phyloP scores from a whole-genome alignment of 352 stramenopile genomes.

The Hyaloperonospora brassicae region DNA sequence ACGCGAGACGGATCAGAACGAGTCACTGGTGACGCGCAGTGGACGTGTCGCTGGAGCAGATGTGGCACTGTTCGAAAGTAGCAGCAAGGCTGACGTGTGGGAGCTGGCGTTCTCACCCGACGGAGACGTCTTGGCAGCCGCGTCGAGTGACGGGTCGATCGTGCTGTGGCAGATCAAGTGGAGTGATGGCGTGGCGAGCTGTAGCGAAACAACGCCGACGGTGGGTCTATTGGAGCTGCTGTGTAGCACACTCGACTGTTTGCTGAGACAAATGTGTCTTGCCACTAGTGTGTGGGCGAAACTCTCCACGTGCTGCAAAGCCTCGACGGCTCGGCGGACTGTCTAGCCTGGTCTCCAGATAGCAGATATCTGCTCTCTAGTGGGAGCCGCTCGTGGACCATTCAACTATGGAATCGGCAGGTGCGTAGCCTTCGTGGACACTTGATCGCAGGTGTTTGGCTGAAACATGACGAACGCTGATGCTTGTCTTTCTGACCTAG shows the following conservation, averaged over 20 bases:
- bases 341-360: slow-evolving; percentile 61
- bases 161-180: slow-evolving; percentile 60
- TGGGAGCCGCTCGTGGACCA: slow-evolving; percentile 42
- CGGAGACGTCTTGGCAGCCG: slow-evolving; percentile 66
- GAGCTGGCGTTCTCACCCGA: slow-evolving; percentile 75
- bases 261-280: too few relatives aligned
- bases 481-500: slow-evolving; percentile 16
- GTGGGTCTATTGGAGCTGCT: slow-evolving; percentile 7
- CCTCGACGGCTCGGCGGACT: slow-evolving; percentile 40
- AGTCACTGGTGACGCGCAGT: slow-evolving; percentile 6
- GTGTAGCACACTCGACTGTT: too few relatives aligned
- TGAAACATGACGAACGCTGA: background rate
- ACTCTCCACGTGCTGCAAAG: slow-evolving; percentile 37
- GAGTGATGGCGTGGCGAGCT: slow-evolving; percentile 3
- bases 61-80: slow-evolving; percentile 33
- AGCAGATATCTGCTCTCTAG: slow-evolving; percentile 46
- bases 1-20: slow-evolving; percentile 18
- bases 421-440: slow-evolving; percentile 22
- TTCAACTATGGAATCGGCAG: slow-evolving; percentile 57
- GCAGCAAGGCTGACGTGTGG: slow-evolving; percentile 42
- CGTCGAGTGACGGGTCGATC: slow-evolving; percentile 66
- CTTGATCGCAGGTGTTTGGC: background rate
- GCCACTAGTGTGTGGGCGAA: slow-evolving; percentile 13
- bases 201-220: slow-evolving; percentile 1
- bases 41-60: slow-evolving; percentile 30